Conservation (phyloP, 106 monocot species). For the Gastrodia elata region DNA sequence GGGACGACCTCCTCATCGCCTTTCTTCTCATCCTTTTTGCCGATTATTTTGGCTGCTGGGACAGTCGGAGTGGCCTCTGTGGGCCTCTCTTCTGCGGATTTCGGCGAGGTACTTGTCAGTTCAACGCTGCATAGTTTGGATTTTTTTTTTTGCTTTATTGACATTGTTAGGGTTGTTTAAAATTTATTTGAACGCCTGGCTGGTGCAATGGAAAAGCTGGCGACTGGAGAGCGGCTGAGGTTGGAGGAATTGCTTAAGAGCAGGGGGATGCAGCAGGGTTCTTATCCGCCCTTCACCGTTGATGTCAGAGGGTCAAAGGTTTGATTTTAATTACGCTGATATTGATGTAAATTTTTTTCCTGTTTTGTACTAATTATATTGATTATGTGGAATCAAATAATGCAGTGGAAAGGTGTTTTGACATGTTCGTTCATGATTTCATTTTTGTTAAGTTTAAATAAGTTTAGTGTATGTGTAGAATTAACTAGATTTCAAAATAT, state of each 20-base stretch:
- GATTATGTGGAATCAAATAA: neutral
- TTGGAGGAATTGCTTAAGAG: constrained; percentile 49
- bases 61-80: neutral
- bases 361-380: neutral
- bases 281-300: constrained; percentile 53
- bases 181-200: neutral
- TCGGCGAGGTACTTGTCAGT: neutral
- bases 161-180: neutral
- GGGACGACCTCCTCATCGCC: constrained; percentile 1
- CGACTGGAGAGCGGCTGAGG: constrained; percentile 32
- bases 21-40: neutral
- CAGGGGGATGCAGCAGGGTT: constrained; percentile 47
- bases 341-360: neutral
- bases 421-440: neutral
- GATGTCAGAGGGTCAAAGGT: constrained; percentile 61
- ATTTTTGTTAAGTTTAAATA: neutral
- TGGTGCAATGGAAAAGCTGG: constrained; percentile 18
- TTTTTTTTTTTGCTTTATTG: neutral
- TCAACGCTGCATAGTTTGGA: neutral
- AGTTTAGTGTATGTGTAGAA: neutral
- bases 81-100: neutral
- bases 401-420: neutral
- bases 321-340: neutral
- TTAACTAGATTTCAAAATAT: neutral
- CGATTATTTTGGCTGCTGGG: neutral